These are phyloP conservation scores for Taphrina communis DNA, from an alignment of 1,139 yeast species.

Conservation along the genomic window DNA sequence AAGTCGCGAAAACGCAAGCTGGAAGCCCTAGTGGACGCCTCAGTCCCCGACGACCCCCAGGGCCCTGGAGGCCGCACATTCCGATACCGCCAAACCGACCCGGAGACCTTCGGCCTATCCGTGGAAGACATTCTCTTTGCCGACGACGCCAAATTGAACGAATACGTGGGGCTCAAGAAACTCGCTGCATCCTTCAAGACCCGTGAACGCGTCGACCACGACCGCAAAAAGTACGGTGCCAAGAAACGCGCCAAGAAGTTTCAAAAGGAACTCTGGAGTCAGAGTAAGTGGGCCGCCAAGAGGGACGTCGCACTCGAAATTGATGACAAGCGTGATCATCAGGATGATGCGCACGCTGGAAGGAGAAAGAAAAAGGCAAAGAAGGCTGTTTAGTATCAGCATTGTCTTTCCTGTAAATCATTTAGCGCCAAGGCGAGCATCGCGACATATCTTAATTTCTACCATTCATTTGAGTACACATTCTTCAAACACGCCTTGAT, in stretches of 20 bases:
- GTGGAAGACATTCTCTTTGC: slow-evolving; percentile 89
- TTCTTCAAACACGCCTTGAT: too few species aligned
- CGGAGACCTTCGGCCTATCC: slow-evolving; percentile 86
- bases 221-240: slow-evolving; percentile 82
- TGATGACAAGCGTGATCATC: background rate
- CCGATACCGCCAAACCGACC: slow-evolving; percentile 91
- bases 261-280: slow-evolving; percentile 69
- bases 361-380: slow-evolving; percentile 22
- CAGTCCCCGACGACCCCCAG: slow-evolving; percentile 3
- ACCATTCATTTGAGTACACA: too few species aligned
- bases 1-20: slow-evolving; percentile 64
- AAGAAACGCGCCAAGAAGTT: slow-evolving; percentile 83
- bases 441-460: background rate
- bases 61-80: slow-evolving; percentile 55
- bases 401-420: background rate
- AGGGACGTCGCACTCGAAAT: background rate
- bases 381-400: background rate
- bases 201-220: slow-evolving; percentile 72
- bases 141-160: slow-evolving; percentile 82
- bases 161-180: slow-evolving; percentile 83
- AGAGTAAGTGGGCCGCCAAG: slow-evolving; percentile 18
- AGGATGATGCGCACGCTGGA: background rate
- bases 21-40: slow-evolving; percentile 33
- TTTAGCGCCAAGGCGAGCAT: slow-evolving; percentile 4
- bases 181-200: slow-evolving; percentile 85